Evolutionary conservation across 371 early-diverging fungal species (phyloP), one percentile per base, ranked within the genome.

Genomic region (Rhizopus delemar): DNA sequence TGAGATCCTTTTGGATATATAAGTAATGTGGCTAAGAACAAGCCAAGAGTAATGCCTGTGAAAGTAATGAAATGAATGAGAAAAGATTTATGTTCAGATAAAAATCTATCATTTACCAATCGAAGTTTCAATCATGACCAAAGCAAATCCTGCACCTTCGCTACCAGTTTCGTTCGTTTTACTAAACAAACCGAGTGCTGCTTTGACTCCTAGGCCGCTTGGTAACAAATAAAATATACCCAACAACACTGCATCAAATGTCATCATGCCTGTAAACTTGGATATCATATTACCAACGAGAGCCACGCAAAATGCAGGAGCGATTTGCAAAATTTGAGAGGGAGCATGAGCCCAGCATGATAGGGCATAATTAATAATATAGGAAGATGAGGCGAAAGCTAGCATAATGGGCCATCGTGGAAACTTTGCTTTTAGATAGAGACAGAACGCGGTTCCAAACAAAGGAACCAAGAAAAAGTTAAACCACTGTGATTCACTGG

Each of bases 221-320:
- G 84, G 85, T 0, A 86, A 83, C 9, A 84, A 63, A 56, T 81
- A 70, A 56, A 84, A 68, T 5, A 84, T 77, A 3, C 78, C 83
- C 8, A 79, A 54, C 28, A 84, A 56, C 22, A 85, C 68, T 0
- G 84, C 78, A 57, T 83, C 84, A 56, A 82, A 80, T 3, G 84
- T 76, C 74, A 82, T 69, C 51, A 77, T 75, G 9, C 80, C 78
- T 3, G 85, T 83, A 32, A 81, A 46, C 36, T 82, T 73, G 2
- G 81, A 71, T 29, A 78, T 61, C 39, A 83, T 41, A 54, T 86
- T 80, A 34, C 85, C 84, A 11, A 74, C 45, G 43, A 86, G 63
- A n/a, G 80, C 88, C 38, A 83, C 62, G 32, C 68, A 73, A 66
- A 78, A 79, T 29, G 81, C 77, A 58, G 81, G 85, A 50, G 78